These are phyloP conservation scores for Ramaria rubella DNA, from an alignment of 768 basidiomycete genomes.

Conservation along the genomic window DNA sequence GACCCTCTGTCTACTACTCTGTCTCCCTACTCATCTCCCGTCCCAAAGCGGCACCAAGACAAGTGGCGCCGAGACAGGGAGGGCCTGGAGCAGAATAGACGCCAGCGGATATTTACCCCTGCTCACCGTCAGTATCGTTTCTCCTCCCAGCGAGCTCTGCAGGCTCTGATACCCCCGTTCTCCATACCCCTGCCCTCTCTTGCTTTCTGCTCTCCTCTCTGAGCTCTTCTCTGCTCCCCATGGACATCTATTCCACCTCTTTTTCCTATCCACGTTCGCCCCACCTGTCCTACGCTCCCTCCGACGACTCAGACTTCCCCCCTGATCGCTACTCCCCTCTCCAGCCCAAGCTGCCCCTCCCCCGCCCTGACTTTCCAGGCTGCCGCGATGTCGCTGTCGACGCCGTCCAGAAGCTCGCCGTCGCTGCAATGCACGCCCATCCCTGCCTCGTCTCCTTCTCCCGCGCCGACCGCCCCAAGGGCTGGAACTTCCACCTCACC, in stretches of 20 bases:
- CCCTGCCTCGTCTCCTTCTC: slow-evolving; percentile 81
- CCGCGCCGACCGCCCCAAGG: slow-evolving; percentile 60
- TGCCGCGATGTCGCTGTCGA: slow-evolving; percentile 52
- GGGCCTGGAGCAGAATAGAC: neutral
- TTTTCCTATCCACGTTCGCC: slow-evolving; percentile 87
- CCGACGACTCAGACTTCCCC: slow-evolving; percentile 56
- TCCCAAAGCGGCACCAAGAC: too few relatives aligned
- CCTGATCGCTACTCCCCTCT: slow-evolving; percentile 4
- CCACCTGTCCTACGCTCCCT: slow-evolving; percentile 57
- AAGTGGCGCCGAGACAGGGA: neutral
- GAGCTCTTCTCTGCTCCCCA: slow-evolving; percentile 26
- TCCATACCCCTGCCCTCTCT: slow-evolving; percentile 17
- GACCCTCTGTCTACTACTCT: too few relatives aligned
- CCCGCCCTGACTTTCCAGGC: slow-evolving; percentile 20
- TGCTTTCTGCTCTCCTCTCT: slow-evolving; percentile 20
- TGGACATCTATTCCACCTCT: slow-evolving; percentile 95
- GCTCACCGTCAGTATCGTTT: slow-evolving; percentile 3
- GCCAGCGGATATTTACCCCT: slow-evolving; percentile 5
- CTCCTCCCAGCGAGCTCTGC: slow-evolving; percentile 7
- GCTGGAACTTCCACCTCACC: slow-evolving; percentile 86
- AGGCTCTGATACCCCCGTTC: slow-evolving; percentile 13
- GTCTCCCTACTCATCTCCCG: too few relatives aligned
- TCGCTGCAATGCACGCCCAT: slow-evolving; percentile 74
- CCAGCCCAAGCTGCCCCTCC: slow-evolving; percentile 22
- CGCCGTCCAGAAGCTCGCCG: slow-evolving; percentile 69